A percentile compares a stretch with the other conserved stretches of the same genome.
phyloP scores from a whole-genome alignment of 139 green algal species.

The Chlamydomonas eustigma region DNA sequence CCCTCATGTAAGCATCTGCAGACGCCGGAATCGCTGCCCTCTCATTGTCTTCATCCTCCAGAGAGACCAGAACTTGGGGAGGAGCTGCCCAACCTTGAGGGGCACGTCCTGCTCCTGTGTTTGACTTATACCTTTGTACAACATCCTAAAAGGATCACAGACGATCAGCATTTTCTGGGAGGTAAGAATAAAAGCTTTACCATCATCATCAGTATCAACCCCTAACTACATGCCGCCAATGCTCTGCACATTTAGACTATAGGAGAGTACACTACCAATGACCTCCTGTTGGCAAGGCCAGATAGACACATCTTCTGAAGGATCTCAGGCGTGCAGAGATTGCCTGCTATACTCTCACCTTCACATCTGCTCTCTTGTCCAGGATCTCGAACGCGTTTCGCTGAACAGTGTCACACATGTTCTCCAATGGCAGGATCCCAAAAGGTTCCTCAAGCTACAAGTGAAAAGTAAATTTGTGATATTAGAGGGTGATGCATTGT shows the following conservation, averaged over 20 bases:
- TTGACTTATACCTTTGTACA: neutral
- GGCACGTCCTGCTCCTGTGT: neutral
- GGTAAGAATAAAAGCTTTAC: too few species aligned
- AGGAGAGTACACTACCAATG: too few species aligned
- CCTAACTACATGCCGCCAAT: too few species aligned
- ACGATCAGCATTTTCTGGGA: too few species aligned
- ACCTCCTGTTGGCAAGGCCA: too few species aligned
- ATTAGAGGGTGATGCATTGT: too few species aligned
- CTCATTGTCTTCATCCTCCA: neutral
- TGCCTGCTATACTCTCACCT: conserved; percentile 1
- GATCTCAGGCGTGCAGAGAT: too few species aligned
- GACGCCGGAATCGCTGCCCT: neutral
- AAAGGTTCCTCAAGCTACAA: conserved; percentile 38
- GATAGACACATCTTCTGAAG: too few species aligned
- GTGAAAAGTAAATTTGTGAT: too few species aligned
- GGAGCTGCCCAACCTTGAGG: neutral
- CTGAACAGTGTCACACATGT: conserved; percentile 33
- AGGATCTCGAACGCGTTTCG: conserved; percentile 18
- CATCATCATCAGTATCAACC: too few species aligned
- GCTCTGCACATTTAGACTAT: too few species aligned
- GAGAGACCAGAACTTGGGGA: neutral
- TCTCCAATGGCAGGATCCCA: conserved; percentile 45
- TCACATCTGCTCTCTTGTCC: conserved; percentile 10
- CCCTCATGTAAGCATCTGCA: neutral
- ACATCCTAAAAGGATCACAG: too few species aligned